Evolutionary conservation across 1,284 basidiomycete genomes (phyloP).

Genomic region (Tilletia indica): DNA sequence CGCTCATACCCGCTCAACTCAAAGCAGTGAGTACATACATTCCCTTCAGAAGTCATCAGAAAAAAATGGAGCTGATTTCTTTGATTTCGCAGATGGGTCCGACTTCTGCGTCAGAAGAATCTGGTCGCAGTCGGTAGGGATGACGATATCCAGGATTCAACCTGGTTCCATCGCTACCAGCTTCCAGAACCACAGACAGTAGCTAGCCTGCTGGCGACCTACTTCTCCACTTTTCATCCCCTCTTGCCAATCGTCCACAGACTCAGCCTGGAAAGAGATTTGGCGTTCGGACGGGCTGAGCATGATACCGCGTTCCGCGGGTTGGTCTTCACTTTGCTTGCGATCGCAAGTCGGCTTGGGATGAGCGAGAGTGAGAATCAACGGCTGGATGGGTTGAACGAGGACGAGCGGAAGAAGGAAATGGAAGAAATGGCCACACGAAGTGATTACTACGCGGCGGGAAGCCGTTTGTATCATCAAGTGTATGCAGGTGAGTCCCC

Average conservation of each 20-base stretch:
- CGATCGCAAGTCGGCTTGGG: slow-evolving; percentile 40
- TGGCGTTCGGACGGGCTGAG: slow-evolving; percentile 35
- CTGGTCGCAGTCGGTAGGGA: slow-evolving; percentile 45
- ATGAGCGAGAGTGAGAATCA: not conserved
- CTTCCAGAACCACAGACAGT: slow-evolving; percentile 39
- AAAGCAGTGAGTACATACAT: slow-evolving; percentile 22
- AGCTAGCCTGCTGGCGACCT: slow-evolving; percentile 35
- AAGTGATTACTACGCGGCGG: slow-evolving; percentile 47
- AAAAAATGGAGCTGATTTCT: not conserved
- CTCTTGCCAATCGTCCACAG: slow-evolving; percentile 48
- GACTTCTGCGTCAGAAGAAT: slow-evolving; percentile 41
- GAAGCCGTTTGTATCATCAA: slow-evolving; percentile 46
- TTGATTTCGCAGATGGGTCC: slow-evolving; percentile 32
- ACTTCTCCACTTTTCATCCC: slow-evolving; percentile 39
- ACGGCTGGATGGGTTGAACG: not conserved
- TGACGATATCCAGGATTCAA: slow-evolving; percentile 32
- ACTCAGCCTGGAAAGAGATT: slow-evolving; percentile 36
- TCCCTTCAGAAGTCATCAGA: not conserved
- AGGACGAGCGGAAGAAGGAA: not conserved
- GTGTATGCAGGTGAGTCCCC: slow-evolving; percentile 30
- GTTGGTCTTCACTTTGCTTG: slow-evolving; percentile 45
- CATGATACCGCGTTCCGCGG: slow-evolving; percentile 46
- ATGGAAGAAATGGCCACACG: slow-evolving; percentile 23
- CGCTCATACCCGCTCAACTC: slow-evolving; percentile 43
- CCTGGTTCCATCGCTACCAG: slow-evolving; percentile 43